These are phyloP conservation scores for Zanthoxylum bungeanum DNA, from an alignment of 345 rosid genomes.

Conservation along the genomic window DNA sequence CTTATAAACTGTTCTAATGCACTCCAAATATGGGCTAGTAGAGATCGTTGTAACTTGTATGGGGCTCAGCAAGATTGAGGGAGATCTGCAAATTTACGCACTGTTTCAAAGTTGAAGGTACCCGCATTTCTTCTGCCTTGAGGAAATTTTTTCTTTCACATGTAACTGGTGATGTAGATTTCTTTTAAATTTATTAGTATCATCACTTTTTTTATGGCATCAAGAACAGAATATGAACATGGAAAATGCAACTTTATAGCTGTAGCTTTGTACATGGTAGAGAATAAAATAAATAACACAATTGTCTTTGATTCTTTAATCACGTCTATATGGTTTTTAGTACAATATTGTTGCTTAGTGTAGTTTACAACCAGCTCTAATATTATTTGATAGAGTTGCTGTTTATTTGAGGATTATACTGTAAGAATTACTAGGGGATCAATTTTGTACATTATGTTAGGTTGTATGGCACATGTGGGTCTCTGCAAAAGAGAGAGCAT, in stretches of 20 bases:
- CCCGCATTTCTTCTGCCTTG: background rate
- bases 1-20: background rate
- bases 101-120: background rate
- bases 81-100: background rate
- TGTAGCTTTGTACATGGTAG: conserved; percentile 18
- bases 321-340: too few relatives aligned
- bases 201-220: background rate
- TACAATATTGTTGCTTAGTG: too few relatives aligned
- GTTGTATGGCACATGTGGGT: too few relatives aligned
- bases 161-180: background rate
- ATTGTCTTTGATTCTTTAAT: background rate
- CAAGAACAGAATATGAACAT: background rate
- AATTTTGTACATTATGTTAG: too few relatives aligned
- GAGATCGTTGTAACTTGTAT: background rate
- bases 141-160: background rate
- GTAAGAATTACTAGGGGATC: too few relatives aligned
- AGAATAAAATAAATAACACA: conserved; percentile 8
- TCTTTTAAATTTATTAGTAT: background rate
- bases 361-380: too few relatives aligned
- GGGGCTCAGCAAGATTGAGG: background rate
- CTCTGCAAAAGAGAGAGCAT: background rate
- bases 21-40: background rate
- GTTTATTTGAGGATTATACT: too few relatives aligned
- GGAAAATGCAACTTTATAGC: background rate
- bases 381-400: too few relatives aligned